Percentiles rank a stretch among this genome's conserved stretches.
These are phyloP conservation scores for Helicosporidium sp. DNA, from an alignment of 139 green algal genomes.

Conservation along the genomic window DNA sequence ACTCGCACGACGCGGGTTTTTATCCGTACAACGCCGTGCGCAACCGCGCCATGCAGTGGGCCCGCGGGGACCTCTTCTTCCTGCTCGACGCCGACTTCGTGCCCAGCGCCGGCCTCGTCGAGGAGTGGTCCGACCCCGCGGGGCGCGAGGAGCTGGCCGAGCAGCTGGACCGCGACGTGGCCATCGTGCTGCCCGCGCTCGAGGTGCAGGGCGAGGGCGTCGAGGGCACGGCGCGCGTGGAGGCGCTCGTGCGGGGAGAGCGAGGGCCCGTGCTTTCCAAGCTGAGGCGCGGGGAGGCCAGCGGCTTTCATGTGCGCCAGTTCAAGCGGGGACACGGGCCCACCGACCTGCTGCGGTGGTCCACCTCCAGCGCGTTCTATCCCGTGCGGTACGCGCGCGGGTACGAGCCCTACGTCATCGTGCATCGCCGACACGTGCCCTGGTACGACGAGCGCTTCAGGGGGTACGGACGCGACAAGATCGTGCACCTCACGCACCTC, in stretches of 20 bases:
- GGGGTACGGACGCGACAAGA: constrained; percentile 21
- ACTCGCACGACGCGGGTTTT: constrained; percentile 5
- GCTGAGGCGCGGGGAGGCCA: constrained; percentile 1
- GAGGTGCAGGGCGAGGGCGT: constrained; percentile 8
- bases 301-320: constrained; percentile 12
- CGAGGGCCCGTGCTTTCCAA: neutral
- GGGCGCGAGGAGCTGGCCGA: constrained; percentile 3
- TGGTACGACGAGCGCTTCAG: constrained; percentile 30
- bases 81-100: constrained; percentile 24
- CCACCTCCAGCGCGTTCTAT: constrained; percentile 7
- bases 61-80: constrained; percentile 8
- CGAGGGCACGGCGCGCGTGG: constrained; percentile 5
- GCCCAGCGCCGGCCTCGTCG: constrained; percentile 6
- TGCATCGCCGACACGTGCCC: constrained; percentile 10
- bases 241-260: constrained; percentile 5
- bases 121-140: constrained; percentile 5
- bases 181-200: constrained; percentile 20
- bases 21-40: constrained; percentile 23
- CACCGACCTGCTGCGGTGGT: constrained; percentile 18
- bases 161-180: constrained; percentile 2
- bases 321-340: constrained; percentile 9
- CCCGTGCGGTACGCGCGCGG: constrained; percentile 11
- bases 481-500: too few relatives aligned
- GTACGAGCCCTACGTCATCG: constrained; percentile 25
- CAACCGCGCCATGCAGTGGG: constrained; percentile 18